Evolutionary conservation across 208 protist genomes (phyloP), one percentile per base, ranked within the genome.

Genomic region (Novymonas esmeraldas): DNA sequence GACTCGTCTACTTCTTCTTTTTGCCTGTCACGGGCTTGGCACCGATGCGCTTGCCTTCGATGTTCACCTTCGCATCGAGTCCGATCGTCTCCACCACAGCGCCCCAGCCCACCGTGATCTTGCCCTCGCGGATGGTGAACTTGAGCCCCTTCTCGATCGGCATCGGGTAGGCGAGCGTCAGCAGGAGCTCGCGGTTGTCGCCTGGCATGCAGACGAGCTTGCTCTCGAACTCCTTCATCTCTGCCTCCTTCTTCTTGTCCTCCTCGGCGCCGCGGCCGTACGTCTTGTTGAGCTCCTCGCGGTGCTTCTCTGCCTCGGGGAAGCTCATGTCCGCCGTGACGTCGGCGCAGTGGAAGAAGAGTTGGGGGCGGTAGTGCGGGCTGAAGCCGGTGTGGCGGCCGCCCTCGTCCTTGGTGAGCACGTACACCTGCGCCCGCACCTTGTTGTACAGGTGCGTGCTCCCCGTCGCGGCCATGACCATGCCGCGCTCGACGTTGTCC

Each of bases 101-200:
- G 58, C 98, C 98, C 76, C 98, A 98, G 62, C 98, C 98, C 70
- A 99, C 96, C 51, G 98, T 99, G 69, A 96, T 94, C 82, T 98
- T 98, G 64, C 98, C 98, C 87, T 99, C 98, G 59, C 98, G 96
- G 45, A 99, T 94, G 24, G 98, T 98, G 77, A 99, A 99, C 76
- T 98, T 95, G 59, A 98, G 85, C 31, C 98, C 98, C 82, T 98
- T 93, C 49, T 93, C 84, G 22, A 99, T 64, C 29, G 95, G 90
- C 73, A 98, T 95, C 36, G 95, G 92, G 57, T 92, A 93, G 38
- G 98, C 90, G 38, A 99, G 75, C 14, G 98, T 97, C 36, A 99
- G 75, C 13, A 84, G 70, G 46, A 99, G 61, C 79, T 98, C 95
- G 14, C 92, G 82, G 76, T 98, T 99, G 79, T 99, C 98, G 61